Base-by-base conservation (phyloP, 1,284 basidiomycete genomes). In the Neotropicomus parvogracilis region DNA sequence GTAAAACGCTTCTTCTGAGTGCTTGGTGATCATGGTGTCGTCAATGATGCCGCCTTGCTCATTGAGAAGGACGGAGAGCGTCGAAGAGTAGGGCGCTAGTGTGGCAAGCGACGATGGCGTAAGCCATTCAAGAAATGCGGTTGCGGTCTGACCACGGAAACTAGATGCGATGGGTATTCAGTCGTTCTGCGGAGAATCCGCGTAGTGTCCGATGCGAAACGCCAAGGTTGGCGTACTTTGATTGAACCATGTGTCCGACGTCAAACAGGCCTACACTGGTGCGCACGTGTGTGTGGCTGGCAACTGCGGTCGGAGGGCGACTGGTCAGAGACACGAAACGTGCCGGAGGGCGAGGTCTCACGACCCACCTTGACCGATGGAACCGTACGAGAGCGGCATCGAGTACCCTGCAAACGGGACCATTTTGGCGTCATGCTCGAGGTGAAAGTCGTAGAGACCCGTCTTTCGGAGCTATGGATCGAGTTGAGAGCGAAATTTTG, bases 221-320 rank as follows among this genome's bases (percentile, higher is more conserved):
- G 36, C 3, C 3, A 35, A 50, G 34, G 21, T 4, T 19, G 28
- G 34, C 70, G 32, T 58, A 88, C 87, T 81, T 85, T 49, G 87
- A 85, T 69, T 94, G 91, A 31, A 91, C 88, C 95, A 99, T 99
- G 71, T 99, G 95, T 27, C 92, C 91, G 29, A 99, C 97, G 65
- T 99, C 95, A 67, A 99, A 99, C 24, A 99, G 75, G 2, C 95
- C 95, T 1, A 82, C 91, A 29, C 79, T 80, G 6, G 74, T 80
- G 29, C 97, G 84, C 46, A 97, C 91, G 65, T 98, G 90, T 46
- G 89, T 83, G 69, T 99, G 95, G 55, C 92, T 95, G 2, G 88
- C 84, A 44, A 93, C 93, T 95, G 53, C 46, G 53, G 31, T 35
- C 37, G 16, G 39, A 34, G 34, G 45, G 35, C 43, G 12, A 41